Evolutionary conservation across 805 yeast genomes (phyloP), one percentile per base, ranked within the genome.

Genomic region (Yarrowia yakushimensis): DNA sequence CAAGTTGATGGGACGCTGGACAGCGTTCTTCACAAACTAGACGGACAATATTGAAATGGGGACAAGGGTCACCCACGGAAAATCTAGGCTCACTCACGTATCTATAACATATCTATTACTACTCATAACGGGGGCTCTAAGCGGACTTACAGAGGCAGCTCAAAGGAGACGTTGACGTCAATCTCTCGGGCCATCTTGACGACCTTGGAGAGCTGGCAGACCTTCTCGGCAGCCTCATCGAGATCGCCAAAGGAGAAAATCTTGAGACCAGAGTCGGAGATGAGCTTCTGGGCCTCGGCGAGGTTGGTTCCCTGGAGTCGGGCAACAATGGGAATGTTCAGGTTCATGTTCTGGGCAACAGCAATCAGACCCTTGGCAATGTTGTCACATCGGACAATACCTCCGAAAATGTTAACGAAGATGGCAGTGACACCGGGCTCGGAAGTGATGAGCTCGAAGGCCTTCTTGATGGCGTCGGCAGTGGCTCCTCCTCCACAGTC

Each of bases 401-500:
- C 99, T 77, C 99, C 99, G 73, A 94, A 94, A 73, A 94, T 94
- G 85, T 94, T 94, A 74, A 94, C 98, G 71, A 94, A 93, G 76
- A 94, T 94, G 74, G 97, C 96, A 72, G 88, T 85, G 69, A 94
- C 97, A 72, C 85, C 84, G 73, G 84, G 78, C 80, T 94, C 97
- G 65, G 94, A 83, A 74, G 96, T 81, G 72, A 94, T 93, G 77
- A 94, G 84, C 78, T 86, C 87, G 81, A 94, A 93, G 63, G 98
- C 99, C 79, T 88, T 88, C 81, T 92, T 96, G 74, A 94, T 94
- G 72, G 99, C 93, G 79, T 90, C 88, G 69, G 98, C 97, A 67
- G 98, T 94, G 71, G 99, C 99, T 77, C 97, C 96, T 82, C 99
- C 99, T 82, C 99, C 99, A 78, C 97, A 94, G 82, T 94, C 99